Evolutionary conservation across 805 yeast genomes (phyloP).

Genomic region (Pichia californica): DNA sequence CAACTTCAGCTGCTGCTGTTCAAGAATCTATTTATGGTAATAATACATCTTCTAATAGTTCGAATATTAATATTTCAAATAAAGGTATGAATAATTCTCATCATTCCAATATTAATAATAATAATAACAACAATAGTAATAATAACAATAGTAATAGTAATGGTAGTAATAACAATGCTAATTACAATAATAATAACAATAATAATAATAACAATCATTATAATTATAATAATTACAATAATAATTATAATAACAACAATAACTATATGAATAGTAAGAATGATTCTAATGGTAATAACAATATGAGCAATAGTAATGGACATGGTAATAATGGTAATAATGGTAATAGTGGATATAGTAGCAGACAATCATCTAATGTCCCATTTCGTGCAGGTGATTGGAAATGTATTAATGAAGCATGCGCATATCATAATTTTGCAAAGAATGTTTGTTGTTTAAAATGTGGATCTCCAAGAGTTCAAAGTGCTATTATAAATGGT

Average conservation of each 20-base stretch:
- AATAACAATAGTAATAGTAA: constrained; percentile 12
- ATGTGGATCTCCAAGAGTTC: constrained; percentile 70
- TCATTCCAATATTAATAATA: constrained; percentile 3
- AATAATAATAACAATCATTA: constrained; percentile 13
- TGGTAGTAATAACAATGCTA: constrained; percentile 15
- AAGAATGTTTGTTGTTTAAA: constrained; percentile 81
- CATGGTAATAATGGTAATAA: constrained; percentile 15
- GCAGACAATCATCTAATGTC: constrained; percentile 40
- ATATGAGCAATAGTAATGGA: constrained; percentile 12
- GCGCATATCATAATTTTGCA: constrained; percentile 89
- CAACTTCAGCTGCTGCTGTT: constrained; percentile 61
- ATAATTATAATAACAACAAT: constrained; percentile 8
- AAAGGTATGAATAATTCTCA: constrained; percentile 9
- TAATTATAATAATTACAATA: constrained; percentile 11
- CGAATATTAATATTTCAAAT: constrained; percentile 11
- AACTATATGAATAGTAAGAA: too few species aligned
- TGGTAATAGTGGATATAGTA: constrained; percentile 18
- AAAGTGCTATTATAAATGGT: constrained; percentile 26
- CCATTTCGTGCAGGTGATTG: constrained; percentile 97
- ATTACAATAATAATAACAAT: constrained; percentile 13
- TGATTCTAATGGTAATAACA: not conserved
- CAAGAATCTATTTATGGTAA: constrained; percentile 49
- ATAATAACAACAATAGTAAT: constrained; percentile 4
- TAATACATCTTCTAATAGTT: constrained; percentile 9
- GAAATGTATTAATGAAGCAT: constrained; percentile 77